These are phyloP conservation scores for Elymus sibiricus DNA, from an alignment of 176 grass and related monocot genomes.

Conservation along the genomic window DNA sequence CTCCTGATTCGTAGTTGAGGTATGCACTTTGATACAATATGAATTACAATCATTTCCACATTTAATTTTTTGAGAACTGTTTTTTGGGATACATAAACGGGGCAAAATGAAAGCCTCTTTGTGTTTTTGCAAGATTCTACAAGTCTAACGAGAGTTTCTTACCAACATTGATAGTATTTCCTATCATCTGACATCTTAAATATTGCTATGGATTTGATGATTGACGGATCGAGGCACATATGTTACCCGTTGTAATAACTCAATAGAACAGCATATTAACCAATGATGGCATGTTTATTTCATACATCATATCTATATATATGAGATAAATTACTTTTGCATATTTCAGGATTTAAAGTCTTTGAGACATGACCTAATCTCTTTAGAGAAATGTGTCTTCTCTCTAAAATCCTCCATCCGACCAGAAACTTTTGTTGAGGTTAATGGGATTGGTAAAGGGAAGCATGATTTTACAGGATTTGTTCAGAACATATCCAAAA, in stretches of 20 bases:
- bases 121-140: neutral
- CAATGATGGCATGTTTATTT: neutral
- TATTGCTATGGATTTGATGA: neutral
- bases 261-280: neutral
- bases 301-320: neutral
- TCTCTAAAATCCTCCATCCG: slow-evolving; percentile 50
- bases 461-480: slow-evolving; percentile 50
- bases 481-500: slow-evolving; percentile 38
- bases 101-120: neutral
- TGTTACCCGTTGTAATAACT: slow-evolving; percentile 4
- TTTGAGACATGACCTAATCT: slow-evolving; percentile 29
- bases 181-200: neutral
- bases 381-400: slow-evolving; percentile 49
- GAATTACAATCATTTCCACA: neutral
- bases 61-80: neutral
- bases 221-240: neutral
- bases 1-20: slow-evolving; percentile 46
- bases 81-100: neutral
- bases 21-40: slow-evolving; percentile 21
- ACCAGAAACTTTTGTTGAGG: slow-evolving; percentile 39
- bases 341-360: slow-evolving; percentile 46
- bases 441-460: slow-evolving; percentile 56
- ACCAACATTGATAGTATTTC: neutral
- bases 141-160: neutral
- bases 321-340: neutral